Base-by-base conservation (phyloP, 2,329 filamentous ascomycete genomes). In the Aureobasidium sp. region DNA sequence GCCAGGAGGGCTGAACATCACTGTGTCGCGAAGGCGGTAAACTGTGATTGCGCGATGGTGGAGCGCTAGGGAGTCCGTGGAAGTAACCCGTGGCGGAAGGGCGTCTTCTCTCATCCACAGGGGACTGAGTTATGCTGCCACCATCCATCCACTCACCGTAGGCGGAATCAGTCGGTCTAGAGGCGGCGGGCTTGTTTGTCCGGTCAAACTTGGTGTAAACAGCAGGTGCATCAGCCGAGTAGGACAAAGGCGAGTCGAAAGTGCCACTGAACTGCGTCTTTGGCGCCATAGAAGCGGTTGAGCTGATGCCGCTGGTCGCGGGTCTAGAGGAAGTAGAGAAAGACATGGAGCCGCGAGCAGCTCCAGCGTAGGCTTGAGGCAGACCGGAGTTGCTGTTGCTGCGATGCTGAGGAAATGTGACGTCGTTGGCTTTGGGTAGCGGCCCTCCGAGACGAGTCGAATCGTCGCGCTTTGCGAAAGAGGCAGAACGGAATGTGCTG, bases 1-100 rank as follows among this genome's bases (percentile, higher is more conserved):
- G 54, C 31, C 71, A 75, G 33, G 69, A 68, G 6, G 70, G 64
- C 25, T 71, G 70, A 47, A 78, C 73, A 17, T 73, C 73, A 11
- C 75, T 73, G 60, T 82, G 79, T 50, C 81, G 77, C 37, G 83
- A 84, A 1, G 82, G 77, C 46, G 83, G 81, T 49, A 82, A 72
- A 69, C 78, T 83, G 43, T 75, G 73, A 61, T 84, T 83, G 62
- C 81, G 77, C n/a, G 81, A 79, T 3, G 74, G 69, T 19, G 75
- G 72, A 50, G 74, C 74, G 50, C 78, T 78, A 1, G 71, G 65
- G 46, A 73, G 71, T 11, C 65, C 66, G 4, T 45, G 17, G 55
- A 72, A 73, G 54, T 66, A 69, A 42, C 69, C 62, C 55, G 74
- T 74, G 15, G 67, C 65, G 45, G 70, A 71, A 23, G 57, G 47